phyloP scores from a whole-genome alignment of 192 early-diverging fungal species.

The Mortierella alpina region DNA sequence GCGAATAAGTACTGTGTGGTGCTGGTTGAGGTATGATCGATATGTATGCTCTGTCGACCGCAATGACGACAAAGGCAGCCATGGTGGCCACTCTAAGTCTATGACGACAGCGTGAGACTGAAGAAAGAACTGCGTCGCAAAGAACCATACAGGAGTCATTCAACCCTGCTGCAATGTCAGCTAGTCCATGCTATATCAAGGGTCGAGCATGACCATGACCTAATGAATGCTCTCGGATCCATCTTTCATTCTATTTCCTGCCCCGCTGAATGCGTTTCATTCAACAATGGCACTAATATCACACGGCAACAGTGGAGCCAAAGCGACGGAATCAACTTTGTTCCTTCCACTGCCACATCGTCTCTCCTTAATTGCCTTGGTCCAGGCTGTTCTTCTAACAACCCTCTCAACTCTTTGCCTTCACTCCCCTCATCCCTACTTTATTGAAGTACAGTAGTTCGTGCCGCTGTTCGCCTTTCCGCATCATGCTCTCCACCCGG shows the following conservation, averaged over 20 bases:
- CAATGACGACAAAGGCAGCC: no score
- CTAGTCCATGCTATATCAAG: background rate
- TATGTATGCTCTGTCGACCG: no score
- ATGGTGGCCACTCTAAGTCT: no score
- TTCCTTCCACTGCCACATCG: constrained; percentile 2
- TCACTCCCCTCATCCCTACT: background rate
- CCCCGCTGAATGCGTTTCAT: background rate
- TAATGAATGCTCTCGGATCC: background rate
- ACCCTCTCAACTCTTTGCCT: background rate
- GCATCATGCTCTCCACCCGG: background rate
- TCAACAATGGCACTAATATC: background rate
- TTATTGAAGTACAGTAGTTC: background rate
- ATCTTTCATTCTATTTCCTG: background rate
- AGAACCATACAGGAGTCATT: no score
- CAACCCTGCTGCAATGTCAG: background rate
- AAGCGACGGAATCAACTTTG: constrained; percentile 9
- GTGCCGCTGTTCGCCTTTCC: no score
- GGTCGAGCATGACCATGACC: background rate
- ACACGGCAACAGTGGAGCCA: background rate
- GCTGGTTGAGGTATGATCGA: no score
- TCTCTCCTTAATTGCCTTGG: background rate
- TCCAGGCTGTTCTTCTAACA: background rate
- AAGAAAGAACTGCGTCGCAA: no score
- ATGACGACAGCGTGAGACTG: no score
- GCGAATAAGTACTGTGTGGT: no score